These are phyloP conservation scores for Rhododendron ovatum DNA, from an alignment of 148 eudicot genomes.

Conservation along the genomic window DNA sequence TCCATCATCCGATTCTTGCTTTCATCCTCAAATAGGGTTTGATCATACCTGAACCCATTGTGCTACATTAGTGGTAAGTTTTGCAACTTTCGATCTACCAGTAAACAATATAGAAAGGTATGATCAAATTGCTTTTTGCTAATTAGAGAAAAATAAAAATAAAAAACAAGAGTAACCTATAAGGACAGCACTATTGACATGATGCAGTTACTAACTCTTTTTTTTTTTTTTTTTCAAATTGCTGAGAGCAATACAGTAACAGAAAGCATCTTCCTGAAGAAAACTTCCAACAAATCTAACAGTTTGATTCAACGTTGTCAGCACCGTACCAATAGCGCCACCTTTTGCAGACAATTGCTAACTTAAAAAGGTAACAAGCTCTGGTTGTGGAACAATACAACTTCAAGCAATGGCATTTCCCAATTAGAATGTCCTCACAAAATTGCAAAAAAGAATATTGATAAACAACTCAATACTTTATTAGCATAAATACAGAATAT, in stretches of 20 bases:
- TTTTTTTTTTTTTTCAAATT: neutral
- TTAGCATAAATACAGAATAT: neutral
- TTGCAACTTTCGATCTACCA: neutral
- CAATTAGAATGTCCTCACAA: neutral
- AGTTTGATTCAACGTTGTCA: neutral
- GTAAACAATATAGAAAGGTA: neutral
- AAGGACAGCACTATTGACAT: neutral
- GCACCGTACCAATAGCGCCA: neutral
- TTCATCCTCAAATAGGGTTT: conserved; percentile 83
- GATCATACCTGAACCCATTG: conserved; percentile 74
- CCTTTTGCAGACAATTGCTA: neutral
- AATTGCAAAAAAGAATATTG: neutral
- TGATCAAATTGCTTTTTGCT: neutral
- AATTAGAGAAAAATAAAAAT: neutral
- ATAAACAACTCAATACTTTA: neutral
- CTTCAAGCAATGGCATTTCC: neutral
- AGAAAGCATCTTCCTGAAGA: neutral
- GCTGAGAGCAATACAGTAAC: neutral
- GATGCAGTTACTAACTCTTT: neutral
- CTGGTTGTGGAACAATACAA: neutral
- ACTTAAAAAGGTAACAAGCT: neutral
- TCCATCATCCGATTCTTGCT: conserved; percentile 87
- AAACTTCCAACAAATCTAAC: neutral
- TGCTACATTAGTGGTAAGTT: neutral
- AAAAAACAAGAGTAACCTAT: neutral